Evolutionary conservation across 805 yeast genomes (phyloP).

Genomic region (Kuraishia hungarica): DNA sequence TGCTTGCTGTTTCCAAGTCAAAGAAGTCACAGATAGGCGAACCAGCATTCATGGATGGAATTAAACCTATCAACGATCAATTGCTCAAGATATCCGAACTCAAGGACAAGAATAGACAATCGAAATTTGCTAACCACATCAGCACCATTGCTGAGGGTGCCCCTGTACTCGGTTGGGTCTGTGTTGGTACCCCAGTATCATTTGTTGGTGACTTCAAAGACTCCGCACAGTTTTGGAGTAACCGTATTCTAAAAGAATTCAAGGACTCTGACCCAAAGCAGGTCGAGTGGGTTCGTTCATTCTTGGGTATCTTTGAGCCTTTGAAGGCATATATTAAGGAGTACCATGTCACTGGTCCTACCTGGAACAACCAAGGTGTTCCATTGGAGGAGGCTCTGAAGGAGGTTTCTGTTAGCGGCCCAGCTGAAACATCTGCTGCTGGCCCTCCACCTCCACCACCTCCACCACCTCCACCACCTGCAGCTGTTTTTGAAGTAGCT

Average conservation of each 20-base stretch:
- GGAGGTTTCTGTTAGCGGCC: conserved; percentile 13
- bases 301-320: conserved; percentile 55
- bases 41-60: conserved; percentile 42
- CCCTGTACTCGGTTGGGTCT: conserved; percentile 88
- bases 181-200: conserved; percentile 66
- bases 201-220: conserved; percentile 79
- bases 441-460: conserved; percentile 60
- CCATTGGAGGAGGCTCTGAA: conserved; percentile 43
- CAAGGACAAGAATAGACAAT: conserved; percentile 70
- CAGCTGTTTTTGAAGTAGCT: conserved; percentile 47
- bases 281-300: conserved; percentile 74
- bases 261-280: conserved; percentile 63
- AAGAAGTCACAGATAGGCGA: conserved; percentile 57
- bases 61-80: conserved; percentile 59
- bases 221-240: conserved; percentile 90
- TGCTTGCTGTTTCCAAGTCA: conserved; percentile 49
- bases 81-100: conserved; percentile 50
- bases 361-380: conserved; percentile 63
- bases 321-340: conserved; percentile 69
- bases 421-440: conserved; percentile 25
- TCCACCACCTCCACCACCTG: conserved; percentile 89
- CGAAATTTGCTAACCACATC: conserved; percentile 59
- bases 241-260: conserved; percentile 78
- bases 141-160: conserved; percentile 85
- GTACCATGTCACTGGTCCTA: conserved; percentile 75